These are phyloP conservation scores for Hygrocybe coccinea DNA, from an alignment of 768 basidiomycete genomes.

Conservation along the genomic window DNA sequence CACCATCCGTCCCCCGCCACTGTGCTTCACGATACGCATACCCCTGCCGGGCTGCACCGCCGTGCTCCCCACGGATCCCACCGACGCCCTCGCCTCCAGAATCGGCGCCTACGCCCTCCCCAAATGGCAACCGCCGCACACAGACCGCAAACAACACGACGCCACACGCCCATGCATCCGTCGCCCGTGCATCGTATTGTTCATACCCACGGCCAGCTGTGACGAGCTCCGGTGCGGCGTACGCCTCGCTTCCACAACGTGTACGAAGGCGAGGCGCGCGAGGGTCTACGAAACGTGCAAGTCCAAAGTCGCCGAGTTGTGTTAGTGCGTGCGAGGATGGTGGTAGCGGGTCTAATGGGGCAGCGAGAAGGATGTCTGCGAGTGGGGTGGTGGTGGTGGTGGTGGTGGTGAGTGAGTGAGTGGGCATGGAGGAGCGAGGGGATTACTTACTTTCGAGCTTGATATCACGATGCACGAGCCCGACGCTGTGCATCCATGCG, in stretches of 20 bases:
- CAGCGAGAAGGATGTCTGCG: constrained; percentile 50
- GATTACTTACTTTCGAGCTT: constrained; percentile 68
- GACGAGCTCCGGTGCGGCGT: constrained; percentile 77
- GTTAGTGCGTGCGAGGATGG: constrained; percentile 3
- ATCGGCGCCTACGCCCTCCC: constrained; percentile 37
- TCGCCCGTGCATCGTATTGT: constrained; percentile 42
- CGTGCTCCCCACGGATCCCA: constrained; percentile 39
- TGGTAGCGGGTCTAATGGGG: constrained; percentile 10
- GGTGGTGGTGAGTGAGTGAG: too few species aligned
- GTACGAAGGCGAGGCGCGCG: constrained; percentile 55
- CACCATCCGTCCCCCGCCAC: constrained; percentile 17
- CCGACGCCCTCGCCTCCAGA: constrained; percentile 29
- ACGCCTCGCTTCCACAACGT: constrained; percentile 83
- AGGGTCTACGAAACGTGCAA: too few species aligned
- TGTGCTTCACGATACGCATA: constrained; percentile 12
- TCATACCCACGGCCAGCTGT: constrained; percentile 31
- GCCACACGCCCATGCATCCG: constrained; percentile 72
- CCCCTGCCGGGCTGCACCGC: constrained; percentile 14
- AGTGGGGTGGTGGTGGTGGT: constrained; percentile 21
- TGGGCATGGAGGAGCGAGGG: constrained; percentile 15
- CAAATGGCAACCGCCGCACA: constrained; percentile 71
- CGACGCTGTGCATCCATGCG: constrained; percentile 82
- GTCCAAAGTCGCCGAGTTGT: too few species aligned
- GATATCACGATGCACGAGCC: constrained; percentile 85
- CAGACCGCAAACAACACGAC: constrained; percentile 61